Evolutionary conservation across 305 asterid species (phyloP), one percentile per base, ranked within the genome.

Genomic region (Rubia balearica): DNA sequence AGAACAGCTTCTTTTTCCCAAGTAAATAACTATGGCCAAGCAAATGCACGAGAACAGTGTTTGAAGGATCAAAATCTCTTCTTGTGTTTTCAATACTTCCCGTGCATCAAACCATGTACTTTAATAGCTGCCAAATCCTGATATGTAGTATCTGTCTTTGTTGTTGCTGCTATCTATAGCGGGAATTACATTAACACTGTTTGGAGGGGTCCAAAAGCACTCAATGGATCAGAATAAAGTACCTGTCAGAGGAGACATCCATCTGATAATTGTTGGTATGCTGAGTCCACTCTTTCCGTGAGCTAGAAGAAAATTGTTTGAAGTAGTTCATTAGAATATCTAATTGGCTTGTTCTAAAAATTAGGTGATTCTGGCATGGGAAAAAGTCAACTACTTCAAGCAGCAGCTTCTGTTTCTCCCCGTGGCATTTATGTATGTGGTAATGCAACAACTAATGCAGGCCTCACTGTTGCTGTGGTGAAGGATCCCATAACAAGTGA

Each of bases 341-440:
- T 17, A 60, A 21, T 82, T 55, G 17, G 21, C 55, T 73, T 62
- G 27, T 69, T 41, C 59, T 75, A 68, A 62, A 75, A 63, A 76
- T 67, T 75, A 93, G 98, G 98, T 80, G 98, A 93, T 85, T 97
- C 97, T 78, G 98, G 98, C 73, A 82, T 93, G 78, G 98, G 97
- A 73, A 93, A 93, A 86, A 93, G 98, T 76, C 98, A 93, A 78
- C 89, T 93, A 71, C 97, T 93, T 73, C 89, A 93, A 83, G 98
- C 97, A 73, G 97, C 97, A 75, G 96, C 98, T 79, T 89, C 97
- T 78, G 83, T 93, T 89, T 91, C 96, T 80, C 98, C 96, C 72
- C 97, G 98, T 57, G 98, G 98, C 76, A 87, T 93, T 76, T 93
- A 91, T 77, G 96, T 93, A n/a, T 93, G 98, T 83, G 98, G 98